phyloP scores from a whole-genome alignment of 2,329 filamentous ascomycete species.

The Clonostachys solani region DNA sequence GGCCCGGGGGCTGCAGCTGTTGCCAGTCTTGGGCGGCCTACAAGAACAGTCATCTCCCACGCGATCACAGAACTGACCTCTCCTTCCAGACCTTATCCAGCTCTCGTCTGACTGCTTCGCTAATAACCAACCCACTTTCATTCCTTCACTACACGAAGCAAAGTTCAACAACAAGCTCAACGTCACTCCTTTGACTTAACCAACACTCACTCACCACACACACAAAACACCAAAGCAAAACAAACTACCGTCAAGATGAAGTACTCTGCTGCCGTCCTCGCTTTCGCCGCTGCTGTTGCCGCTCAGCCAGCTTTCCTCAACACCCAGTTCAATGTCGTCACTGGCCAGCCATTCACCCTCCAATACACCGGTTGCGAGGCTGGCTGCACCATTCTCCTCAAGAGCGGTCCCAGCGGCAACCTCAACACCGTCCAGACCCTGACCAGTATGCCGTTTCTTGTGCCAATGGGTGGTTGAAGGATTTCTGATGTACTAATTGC shows the following conservation, averaged over 20 bases:
- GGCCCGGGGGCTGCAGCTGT: background rate
- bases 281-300: slow-evolving; percentile 12
- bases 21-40: background rate
- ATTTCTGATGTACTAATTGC: background rate
- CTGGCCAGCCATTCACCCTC: slow-evolving; percentile 24
- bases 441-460: slow-evolving; percentile 16
- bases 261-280: slow-evolving; percentile 22
- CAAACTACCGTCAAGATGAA: slow-evolving; percentile 25
- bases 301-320: slow-evolving; percentile 23
- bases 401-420: slow-evolving; percentile 19
- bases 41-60: background rate
- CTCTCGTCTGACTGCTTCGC: background rate
- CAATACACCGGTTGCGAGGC: slow-evolving; percentile 19
- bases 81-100: background rate
- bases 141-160: background rate
- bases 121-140: background rate
- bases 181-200: background rate
- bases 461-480: background rate
- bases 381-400: slow-evolving; percentile 26
- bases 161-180: too few species aligned
- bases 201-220: slow-evolving; percentile 1
- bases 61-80: background rate
- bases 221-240: background rate
- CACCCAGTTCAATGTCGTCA: slow-evolving; percentile 15
- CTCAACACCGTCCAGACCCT: slow-evolving; percentile 21